Evolutionary conservation across 768 basidiomycete species (phyloP).

Genomic region (Sistotremastrum niveocremeum): DNA sequence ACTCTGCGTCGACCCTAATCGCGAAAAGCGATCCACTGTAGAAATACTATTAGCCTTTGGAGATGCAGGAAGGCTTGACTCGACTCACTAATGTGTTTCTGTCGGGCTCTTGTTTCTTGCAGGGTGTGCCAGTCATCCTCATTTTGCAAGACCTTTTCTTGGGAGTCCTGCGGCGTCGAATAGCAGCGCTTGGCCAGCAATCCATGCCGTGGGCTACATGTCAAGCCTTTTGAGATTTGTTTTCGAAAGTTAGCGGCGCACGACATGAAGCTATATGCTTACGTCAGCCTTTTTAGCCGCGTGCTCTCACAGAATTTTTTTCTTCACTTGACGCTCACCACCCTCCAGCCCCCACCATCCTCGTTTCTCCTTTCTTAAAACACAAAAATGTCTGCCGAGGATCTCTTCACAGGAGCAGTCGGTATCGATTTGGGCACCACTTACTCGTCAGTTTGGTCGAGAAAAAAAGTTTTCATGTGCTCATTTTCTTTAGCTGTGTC

Average conservation of each 20-base stretch:
- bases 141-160: too few relatives aligned
- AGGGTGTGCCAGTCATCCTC: too few relatives aligned
- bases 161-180: too few relatives aligned
- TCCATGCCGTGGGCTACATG: too few relatives aligned
- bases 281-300: too few relatives aligned
- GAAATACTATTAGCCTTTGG: neutral
- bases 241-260: too few relatives aligned
- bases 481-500: slow-evolving; percentile 57
- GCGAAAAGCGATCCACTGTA: slow-evolving; percentile 46
- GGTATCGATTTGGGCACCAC: slow-evolving; percentile 97
- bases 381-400: slow-evolving; percentile 62
- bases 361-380: slow-evolving; percentile 12
- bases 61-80: too few relatives aligned
- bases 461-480: neutral
- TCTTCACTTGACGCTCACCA: slow-evolving; percentile 15
- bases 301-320: slow-evolving; percentile 15
- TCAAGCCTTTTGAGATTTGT: too few relatives aligned
- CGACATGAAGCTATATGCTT: too few relatives aligned
- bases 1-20: slow-evolving; percentile 69
- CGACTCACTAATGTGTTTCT: too few relatives aligned
- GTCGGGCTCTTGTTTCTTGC: too few relatives aligned
- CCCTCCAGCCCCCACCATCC: slow-evolving; percentile 21
- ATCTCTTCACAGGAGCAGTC: slow-evolving; percentile 90
- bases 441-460: slow-evolving; percentile 57
- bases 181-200: too few relatives aligned